Evolutionary conservation across 2,329 filamentous ascomycete species (phyloP), one percentile per base, ranked within the genome.

Genomic region (Fusarium neocosmosporiellum): DNA sequence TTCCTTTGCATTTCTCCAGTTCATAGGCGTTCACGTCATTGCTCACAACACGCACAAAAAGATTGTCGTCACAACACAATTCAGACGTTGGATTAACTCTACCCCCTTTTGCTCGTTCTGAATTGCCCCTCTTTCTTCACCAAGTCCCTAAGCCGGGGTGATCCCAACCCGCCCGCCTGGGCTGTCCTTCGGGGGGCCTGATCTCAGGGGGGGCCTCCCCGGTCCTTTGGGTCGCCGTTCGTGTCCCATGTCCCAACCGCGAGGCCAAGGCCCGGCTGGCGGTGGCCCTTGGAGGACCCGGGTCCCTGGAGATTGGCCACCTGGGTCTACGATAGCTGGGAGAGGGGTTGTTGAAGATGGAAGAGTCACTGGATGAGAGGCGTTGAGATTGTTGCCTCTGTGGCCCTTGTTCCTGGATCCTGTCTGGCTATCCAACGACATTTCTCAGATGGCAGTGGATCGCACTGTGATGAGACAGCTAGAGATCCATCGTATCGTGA

Each of bases 151-250:
- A 70, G 43, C 75, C 65, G 58, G 75, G 76, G 65, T 74, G 61
- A 77, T 71, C 72, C 71, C 64, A 77, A 75, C 75, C 73, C 71
- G 65, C 71, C 72, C 72, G 62, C 63, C 67, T 75, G 72, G 70
- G 57, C 63, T 66, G 50, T 29, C 58, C 48, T 61, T 65, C 66
- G 70, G 72, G 72, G 72, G 72, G 59, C 68, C 46, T 72, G 71
- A 70, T 72, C 66, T 66, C 72, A 74, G 72, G 72, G 71, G 69
- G 63, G 69, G 66, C 60, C 69, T 73, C 67, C 71, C 71, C 71
- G 69, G 71, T 69, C 66, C 59, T 41, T 50, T 65, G 69, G 60
- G 69, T 67, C 66, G 72, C 58, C 63, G 59, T 73, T 73, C 59
- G 60, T 60, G 50, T 72, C 64, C 63, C 72, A 63, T 66, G 65